These are phyloP conservation scores for Amanita fuliginea DNA, from an alignment of 768 basidiomycete species.

Conservation along the genomic window DNA sequence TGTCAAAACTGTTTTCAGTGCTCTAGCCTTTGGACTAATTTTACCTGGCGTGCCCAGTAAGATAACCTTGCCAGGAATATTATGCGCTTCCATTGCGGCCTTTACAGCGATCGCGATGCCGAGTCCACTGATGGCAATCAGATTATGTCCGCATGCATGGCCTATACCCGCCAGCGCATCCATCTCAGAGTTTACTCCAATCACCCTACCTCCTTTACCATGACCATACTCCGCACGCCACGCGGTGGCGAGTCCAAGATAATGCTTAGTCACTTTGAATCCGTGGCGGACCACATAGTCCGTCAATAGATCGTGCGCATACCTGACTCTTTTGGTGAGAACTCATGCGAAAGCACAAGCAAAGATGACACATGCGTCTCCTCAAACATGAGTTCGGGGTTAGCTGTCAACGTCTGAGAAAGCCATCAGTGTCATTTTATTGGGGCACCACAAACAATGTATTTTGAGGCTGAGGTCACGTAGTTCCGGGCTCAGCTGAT, in stretches of 20 bases:
- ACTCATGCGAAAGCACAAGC: constrained; percentile 6
- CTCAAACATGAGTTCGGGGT: constrained; percentile 57
- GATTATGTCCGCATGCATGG: constrained; percentile 73
- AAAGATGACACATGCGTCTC: constrained; percentile 38
- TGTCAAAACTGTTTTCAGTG: constrained; percentile 7
- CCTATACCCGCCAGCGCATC: constrained; percentile 48
- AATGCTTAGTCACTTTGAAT: constrained; percentile 61
- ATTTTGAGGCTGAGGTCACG: constrained; percentile 60
- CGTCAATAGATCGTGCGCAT: constrained; percentile 61
- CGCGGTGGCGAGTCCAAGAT: constrained; percentile 63
- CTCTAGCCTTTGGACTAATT: constrained; percentile 4
- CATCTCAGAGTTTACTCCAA: constrained; percentile 80
- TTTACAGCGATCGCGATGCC: constrained; percentile 67
- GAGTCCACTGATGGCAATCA: constrained; percentile 71
- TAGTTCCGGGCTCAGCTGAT: constrained; percentile 39
- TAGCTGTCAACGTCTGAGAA: constrained; percentile 25
- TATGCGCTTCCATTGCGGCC: constrained; percentile 50
- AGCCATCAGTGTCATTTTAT: not conserved
- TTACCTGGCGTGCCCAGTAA: constrained; percentile 71
- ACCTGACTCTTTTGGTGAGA: constrained; percentile 26
- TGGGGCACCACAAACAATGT: constrained; percentile 39
- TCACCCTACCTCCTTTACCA: constrained; percentile 46
- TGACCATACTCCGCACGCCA: constrained; percentile 67
- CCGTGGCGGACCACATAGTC: constrained; percentile 57
- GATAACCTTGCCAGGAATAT: constrained; percentile 56